phyloP scores from a whole-genome alignment of 2,329 filamentous ascomycete species.

The Fusarium sarcochroum region DNA sequence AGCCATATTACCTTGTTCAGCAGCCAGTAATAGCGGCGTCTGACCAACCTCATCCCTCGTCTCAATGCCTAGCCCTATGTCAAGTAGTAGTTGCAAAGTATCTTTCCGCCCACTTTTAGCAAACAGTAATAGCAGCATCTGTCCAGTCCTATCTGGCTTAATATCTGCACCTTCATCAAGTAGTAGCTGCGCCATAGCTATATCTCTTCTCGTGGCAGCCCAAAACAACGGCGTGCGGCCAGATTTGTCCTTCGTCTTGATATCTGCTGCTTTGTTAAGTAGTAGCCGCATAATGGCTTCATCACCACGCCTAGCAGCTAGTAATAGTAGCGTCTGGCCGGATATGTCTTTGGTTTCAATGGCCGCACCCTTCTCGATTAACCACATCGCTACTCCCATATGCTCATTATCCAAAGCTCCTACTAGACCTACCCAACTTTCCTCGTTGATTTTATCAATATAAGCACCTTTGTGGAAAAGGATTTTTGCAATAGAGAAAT shows the following conservation, averaged over 20 bases:
- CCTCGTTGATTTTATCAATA: too few species aligned
- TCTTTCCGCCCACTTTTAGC: too few species aligned
- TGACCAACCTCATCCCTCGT: background rate
- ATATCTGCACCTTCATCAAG: too few species aligned
- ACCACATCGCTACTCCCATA: background rate
- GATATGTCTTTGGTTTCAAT: background rate
- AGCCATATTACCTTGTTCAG: background rate
- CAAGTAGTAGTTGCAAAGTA: too few species aligned
- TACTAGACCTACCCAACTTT: background rate
- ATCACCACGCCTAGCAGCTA: too few species aligned
- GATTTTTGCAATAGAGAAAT: background rate
- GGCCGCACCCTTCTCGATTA: background rate
- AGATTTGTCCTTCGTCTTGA: background rate
- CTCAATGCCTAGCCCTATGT: too few species aligned
- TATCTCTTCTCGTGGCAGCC: too few species aligned
- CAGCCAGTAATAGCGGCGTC: conserved; percentile 20
- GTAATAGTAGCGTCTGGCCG: too few species aligned
- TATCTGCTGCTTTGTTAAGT: background rate
- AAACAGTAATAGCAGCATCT: conserved; percentile 3
- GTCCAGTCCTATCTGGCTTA: background rate
- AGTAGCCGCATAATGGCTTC: background rate
- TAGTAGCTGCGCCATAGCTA: too few species aligned
- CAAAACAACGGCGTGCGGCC: too few species aligned
- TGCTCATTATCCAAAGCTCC: background rate
- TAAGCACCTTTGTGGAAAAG: background rate